These are phyloP conservation scores for Aaosphaeria pasadenensis DNA, from an alignment of 2,329 filamentous ascomycete species.

Conservation along the genomic window DNA sequence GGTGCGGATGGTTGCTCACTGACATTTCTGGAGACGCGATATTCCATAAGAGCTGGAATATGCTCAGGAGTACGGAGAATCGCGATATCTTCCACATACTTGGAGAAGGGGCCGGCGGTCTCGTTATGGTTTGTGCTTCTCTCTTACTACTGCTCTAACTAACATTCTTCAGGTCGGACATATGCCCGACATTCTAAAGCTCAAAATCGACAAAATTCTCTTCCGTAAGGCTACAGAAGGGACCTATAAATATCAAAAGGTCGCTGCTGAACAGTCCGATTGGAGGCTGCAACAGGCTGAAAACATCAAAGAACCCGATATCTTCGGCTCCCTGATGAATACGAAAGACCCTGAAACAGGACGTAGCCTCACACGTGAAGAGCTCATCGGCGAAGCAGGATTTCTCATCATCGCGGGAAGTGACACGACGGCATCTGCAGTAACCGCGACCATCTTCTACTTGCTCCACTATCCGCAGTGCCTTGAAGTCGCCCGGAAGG, in stretches of 20 bases:
- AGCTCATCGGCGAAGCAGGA: conserved; percentile 39
- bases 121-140: conserved; percentile 4
- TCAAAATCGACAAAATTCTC: conserved; percentile 23
- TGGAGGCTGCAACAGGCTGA: conserved; percentile 6
- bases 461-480: conserved; percentile 22
- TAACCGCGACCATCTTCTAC: conserved; percentile 32
- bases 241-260: conserved; percentile 13
- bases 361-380: conserved; percentile 20
- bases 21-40: conserved; percentile 41
- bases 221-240: conserved; percentile 25
- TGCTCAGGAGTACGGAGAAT: conserved; percentile 5
- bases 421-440: conserved; percentile 32
- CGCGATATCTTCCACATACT: conserved; percentile 3
- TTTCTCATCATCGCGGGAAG: conserved; percentile 42
- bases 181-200: conserved; percentile 15
- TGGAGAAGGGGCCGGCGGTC: conserved; percentile 3
- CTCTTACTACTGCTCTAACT: background rate
- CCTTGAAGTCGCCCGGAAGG: conserved; percentile 1
- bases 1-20: conserved; percentile 3
- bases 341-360: conserved; percentile 39
- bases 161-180: conserved; percentile 2
- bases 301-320: conserved; percentile 19
- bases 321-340: conserved; percentile 40
- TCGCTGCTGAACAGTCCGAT: conserved; percentile 3
- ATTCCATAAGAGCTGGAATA: conserved; percentile 15